Base-by-base conservation (phyloP, 345 rosid genomes). In the Geranium rotundifolium region DNA sequence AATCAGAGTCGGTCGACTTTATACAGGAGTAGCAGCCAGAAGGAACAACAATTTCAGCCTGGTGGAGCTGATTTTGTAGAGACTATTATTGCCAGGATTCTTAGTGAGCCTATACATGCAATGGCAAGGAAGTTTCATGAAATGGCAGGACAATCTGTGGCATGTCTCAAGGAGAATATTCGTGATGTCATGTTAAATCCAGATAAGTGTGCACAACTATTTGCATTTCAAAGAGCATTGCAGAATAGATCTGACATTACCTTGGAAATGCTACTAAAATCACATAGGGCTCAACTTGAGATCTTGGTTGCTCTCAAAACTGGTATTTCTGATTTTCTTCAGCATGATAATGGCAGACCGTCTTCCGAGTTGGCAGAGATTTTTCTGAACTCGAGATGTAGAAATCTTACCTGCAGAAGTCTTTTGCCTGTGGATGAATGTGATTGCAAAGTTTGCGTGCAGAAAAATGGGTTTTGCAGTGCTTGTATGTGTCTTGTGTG, bases 401-500 rank as follows among this genome's bases (percentile, higher is more conserved):
- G 85, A 79, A 93, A 93, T 80, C 82, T 80, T 37, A 68, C 78
- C 18, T 93, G 99, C 56, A 79, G 76, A 55, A 82, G 50, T 74
- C 72, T 72, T 70, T 65, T 93, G 75, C 99, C 95, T 71, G 96
- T 87, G 64, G 96, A 90, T 79, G 96, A 90, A 71, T 93, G 99
- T 62, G 90, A 90, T 70, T 93, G 99, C 83, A 84, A 76, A 76
- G 87, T 93, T 72, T 93, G 99, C 75, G 75, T 69, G 29, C 84
- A 81, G 71, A 89, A 76, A 79, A 86, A 63, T 70, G 99, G 99
- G 19, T 93, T 93, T 79, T 93, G 99, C 78, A 83, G 97, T 68
- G 71, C 79, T 37, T 93, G 99, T 67, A 93, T 90, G 99, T 93
- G 99, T 75, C 95, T 93, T 55, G 78, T 93, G 65, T 93, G 99